These are phyloP conservation scores for Exophiala lecanii-corni DNA, from an alignment of 2,329 filamentous ascomycete genomes.

Conservation along the genomic window DNA sequence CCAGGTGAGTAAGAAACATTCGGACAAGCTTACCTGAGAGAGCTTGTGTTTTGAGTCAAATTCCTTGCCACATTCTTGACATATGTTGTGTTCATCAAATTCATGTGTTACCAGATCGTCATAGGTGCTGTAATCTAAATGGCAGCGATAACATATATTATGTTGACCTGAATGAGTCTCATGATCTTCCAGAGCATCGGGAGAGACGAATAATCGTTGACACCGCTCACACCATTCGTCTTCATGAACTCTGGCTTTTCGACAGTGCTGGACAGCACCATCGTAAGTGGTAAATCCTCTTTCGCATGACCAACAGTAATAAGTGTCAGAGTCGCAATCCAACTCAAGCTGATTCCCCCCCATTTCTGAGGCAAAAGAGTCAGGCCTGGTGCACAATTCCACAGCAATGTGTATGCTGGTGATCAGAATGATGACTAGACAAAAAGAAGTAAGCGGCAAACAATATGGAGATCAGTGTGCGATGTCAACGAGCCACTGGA, in stretches of 20 bases:
- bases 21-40: constrained; percentile 18
- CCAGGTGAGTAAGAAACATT: not conserved
- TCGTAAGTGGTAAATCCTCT: constrained; percentile 7
- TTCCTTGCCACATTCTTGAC: constrained; percentile 12
- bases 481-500: too few relatives aligned
- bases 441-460: too few relatives aligned
- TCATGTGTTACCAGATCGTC: constrained; percentile 11
- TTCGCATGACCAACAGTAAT: constrained; percentile 13
- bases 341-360: too few relatives aligned
- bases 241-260: constrained; percentile 8
- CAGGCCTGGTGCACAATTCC: too few relatives aligned
- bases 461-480: too few relatives aligned
- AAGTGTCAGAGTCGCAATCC: too few relatives aligned
- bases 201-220: constrained; percentile 15
- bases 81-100: too few relatives aligned
- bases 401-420: too few relatives aligned
- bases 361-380: too few relatives aligned
- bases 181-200: constrained; percentile 6
- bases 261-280: constrained; percentile 14
- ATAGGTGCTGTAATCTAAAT: not conserved
- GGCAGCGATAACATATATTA: constrained; percentile 9
- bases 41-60: constrained; percentile 21
- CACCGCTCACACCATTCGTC: constrained; percentile 19
- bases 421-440: too few relatives aligned
- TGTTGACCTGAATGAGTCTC: constrained; percentile 8